A percentile compares a stretch with the other conserved stretches of the same genome.
Conservation (phyloP, 139 green algal species). For the Eudorina sp. region DNA sequence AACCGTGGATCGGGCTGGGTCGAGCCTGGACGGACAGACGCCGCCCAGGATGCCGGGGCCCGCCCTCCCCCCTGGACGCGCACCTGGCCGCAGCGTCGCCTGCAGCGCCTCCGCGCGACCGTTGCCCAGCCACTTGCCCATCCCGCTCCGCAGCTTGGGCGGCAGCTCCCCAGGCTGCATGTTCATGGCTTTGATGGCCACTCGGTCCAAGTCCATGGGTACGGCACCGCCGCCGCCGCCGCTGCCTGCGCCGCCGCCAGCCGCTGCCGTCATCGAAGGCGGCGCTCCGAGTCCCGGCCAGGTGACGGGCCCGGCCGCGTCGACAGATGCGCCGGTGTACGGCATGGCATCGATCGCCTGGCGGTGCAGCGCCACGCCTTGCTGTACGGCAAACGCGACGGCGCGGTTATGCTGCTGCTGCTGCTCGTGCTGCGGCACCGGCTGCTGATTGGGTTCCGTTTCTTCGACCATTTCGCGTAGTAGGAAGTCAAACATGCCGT, state of each 20-base stretch:
- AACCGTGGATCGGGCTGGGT: too few relatives aligned
- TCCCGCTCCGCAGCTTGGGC: background rate
- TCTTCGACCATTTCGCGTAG: background rate
- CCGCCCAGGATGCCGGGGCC: too few relatives aligned
- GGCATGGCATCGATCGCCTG: background rate
- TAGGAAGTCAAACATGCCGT: background rate
- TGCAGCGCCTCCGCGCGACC: slow-evolving; percentile 7
- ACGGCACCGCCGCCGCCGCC: background rate
- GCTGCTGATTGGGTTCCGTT: background rate
- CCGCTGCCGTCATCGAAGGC: background rate
- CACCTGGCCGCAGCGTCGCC: slow-evolving; percentile 38
- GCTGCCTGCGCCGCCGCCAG: background rate
- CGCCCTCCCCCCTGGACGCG: too few relatives aligned
- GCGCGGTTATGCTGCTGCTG: background rate
- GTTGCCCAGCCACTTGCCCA: slow-evolving; percentile 20
- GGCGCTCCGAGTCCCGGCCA: too few relatives aligned
- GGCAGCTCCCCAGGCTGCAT: slow-evolving; percentile 39
- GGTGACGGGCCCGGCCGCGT: too few relatives aligned
- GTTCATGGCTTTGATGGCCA: slow-evolving; percentile 38
- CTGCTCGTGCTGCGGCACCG: background rate
- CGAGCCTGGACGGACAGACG: too few relatives aligned
- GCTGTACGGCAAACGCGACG: slow-evolving; percentile 25
- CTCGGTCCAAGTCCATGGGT: slow-evolving; percentile 15
- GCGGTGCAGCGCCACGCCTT: slow-evolving; percentile 26
- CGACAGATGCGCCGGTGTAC: slow-evolving; percentile 18